Conservation (phyloP, 2,329 filamentous ascomycete genomes). For the Aplosporella prunicola region DNA sequence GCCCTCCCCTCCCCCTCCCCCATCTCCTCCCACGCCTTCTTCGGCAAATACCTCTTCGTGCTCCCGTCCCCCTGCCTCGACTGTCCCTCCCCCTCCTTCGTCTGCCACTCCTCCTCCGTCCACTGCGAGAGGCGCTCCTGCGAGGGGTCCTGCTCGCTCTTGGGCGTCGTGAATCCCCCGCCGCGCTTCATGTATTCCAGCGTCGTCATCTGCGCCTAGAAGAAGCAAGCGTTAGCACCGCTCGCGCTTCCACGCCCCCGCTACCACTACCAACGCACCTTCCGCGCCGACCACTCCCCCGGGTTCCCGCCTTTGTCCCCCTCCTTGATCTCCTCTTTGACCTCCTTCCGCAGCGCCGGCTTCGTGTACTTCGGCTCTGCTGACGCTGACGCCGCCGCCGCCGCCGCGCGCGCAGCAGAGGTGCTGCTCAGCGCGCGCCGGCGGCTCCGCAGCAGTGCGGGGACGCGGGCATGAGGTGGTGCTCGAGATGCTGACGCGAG, state of each 20-base stretch:
- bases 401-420: too few species aligned
- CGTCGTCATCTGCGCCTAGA: slow-evolving; percentile 38
- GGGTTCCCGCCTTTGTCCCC: slow-evolving; percentile 39
- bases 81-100: slow-evolving; percentile 37
- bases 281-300: slow-evolving; percentile 41
- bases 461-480: too few species aligned
- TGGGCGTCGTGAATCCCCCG: slow-evolving; percentile 37
- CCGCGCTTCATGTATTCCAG: slow-evolving; percentile 40
- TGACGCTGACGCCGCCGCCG: too few species aligned
- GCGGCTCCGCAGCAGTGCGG: too few species aligned
- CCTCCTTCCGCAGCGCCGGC: slow-evolving; percentile 36
- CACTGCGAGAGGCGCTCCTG: slow-evolving; percentile 38
- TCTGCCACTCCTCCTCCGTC: slow-evolving; percentile 42
- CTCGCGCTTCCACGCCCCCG: too few species aligned
- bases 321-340: slow-evolving; percentile 39
- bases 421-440: too few species aligned
- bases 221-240: neutral
- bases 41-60: slow-evolving; percentile 37
- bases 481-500: too few species aligned
- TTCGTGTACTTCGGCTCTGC: slow-evolving; percentile 43
- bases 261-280: too few species aligned
- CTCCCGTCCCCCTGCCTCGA: slow-evolving; percentile 37
- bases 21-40: slow-evolving; percentile 42
- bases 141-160: slow-evolving; percentile 34
- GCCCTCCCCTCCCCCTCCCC: slow-evolving; percentile 35